A percentile compares a stretch with the other conserved stretches of the same genome.
Conservation (phyloP, 2,329 filamentous ascomycete species). For the Ophiocordyceps sinensis region DNA sequence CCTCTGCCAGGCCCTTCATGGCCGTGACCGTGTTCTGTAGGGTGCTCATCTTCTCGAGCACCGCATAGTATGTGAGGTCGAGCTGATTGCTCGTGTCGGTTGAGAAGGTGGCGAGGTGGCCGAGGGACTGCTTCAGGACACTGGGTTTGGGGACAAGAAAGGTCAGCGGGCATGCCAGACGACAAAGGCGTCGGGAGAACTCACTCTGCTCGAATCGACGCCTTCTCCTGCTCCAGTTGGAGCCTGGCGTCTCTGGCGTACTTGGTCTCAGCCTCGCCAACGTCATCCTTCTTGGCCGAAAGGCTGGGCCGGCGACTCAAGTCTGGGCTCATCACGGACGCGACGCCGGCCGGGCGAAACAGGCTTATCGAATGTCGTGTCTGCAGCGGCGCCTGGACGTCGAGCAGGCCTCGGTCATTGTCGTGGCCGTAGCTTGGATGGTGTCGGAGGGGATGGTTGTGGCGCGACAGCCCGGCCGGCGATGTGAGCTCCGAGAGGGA, state of each 20-base stretch:
- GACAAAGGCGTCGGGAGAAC: constrained; percentile 2
- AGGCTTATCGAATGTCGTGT: constrained; percentile 29
- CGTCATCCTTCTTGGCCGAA: constrained; percentile 16
- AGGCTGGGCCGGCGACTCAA: constrained; percentile 29
- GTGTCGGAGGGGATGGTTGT: constrained; percentile 15
- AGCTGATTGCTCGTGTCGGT: constrained; percentile 48
- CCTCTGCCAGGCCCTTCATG: constrained; percentile 51
- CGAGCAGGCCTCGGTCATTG: constrained; percentile 13
- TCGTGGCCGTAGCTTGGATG: constrained; percentile 12
- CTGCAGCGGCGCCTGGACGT: constrained; percentile 13
- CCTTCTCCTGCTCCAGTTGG: constrained; percentile 20
- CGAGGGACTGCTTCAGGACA: constrained; percentile 32
- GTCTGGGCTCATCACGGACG: constrained; percentile 27
- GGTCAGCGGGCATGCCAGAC: background rate
- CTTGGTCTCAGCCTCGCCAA: constrained; percentile 12
- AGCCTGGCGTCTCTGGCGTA: constrained; percentile 27
- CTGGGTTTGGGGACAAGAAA: background rate
- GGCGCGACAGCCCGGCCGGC: constrained; percentile 26
- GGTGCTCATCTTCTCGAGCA: constrained; percentile 52
- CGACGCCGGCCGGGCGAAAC: constrained; percentile 28
- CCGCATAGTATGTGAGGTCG: constrained; percentile 60
- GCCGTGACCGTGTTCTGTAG: constrained; percentile 50
- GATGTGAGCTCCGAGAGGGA: constrained; percentile 40
- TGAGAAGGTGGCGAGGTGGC: constrained; percentile 43
- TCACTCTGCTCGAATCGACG: constrained; percentile 17